These are phyloP conservation scores for Mycothermus thermophilus DNA, from an alignment of 495 filamentous ascomycete genomes.

Conservation along the genomic window DNA sequence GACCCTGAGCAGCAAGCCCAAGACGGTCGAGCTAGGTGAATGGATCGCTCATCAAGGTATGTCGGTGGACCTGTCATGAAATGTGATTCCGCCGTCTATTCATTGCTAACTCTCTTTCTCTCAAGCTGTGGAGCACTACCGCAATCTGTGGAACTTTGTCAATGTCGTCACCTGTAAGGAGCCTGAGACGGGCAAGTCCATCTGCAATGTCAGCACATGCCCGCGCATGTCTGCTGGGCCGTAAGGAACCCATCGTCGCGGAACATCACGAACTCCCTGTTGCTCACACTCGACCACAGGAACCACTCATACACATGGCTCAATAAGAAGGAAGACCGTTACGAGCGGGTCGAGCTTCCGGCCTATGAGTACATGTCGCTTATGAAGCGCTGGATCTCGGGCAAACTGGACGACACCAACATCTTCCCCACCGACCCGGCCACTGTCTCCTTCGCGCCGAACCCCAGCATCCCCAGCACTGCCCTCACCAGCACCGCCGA, in stretches of 20 bases:
- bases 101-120: background rate
- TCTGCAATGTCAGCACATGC: conserved; percentile 72
- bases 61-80: conserved; percentile 8
- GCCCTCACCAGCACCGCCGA: conserved; percentile 46
- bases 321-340: conserved; percentile 46
- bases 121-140: conserved; percentile 80
- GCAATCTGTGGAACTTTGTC: conserved; percentile 71
- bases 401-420: conserved; percentile 73
- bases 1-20: conserved; percentile 79
- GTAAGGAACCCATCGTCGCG: conserved; percentile 38
- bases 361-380: conserved; percentile 79
- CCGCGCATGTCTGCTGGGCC: conserved; percentile 83
- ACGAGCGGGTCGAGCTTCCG: conserved; percentile 53
- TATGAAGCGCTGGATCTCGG: conserved; percentile 86
- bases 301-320: conserved; percentile 87
- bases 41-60: conserved; percentile 92
- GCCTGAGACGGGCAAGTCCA: conserved; percentile 49
- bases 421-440: conserved; percentile 72
- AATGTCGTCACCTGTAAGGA: conserved; percentile 70
- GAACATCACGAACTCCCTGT: too few species aligned
- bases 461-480: conserved; percentile 42
- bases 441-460: conserved; percentile 41
- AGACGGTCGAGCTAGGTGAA: conserved; percentile 78
- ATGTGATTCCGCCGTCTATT: background rate
- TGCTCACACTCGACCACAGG: conserved; percentile 28